Conservation (phyloP, 164 flowering plant species). For the Kalanchoe fedtschenkoi region DNA sequence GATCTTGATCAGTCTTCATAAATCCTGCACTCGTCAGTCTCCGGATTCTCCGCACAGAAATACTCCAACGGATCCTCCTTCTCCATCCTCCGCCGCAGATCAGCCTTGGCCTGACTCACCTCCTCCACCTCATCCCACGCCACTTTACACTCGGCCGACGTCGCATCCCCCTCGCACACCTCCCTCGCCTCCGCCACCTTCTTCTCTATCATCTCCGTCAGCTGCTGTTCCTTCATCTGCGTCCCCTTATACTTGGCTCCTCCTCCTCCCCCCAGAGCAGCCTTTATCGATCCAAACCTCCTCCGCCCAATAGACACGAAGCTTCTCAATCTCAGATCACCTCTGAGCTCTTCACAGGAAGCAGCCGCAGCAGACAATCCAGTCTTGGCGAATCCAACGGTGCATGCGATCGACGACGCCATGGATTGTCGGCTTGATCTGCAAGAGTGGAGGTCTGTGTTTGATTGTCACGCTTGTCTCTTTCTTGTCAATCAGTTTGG, state of each 20-base stretch:
- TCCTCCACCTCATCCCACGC: constrained; percentile 94
- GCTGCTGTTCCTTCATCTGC: constrained; percentile 50
- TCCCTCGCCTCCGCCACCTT: constrained; percentile 59
- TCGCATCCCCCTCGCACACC: constrained; percentile 46
- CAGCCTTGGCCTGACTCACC: constrained; percentile 73
- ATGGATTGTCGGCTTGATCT: neutral
- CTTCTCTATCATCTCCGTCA: constrained; percentile 74
- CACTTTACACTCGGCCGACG: constrained; percentile 59
- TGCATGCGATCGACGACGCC: constrained; percentile 1
- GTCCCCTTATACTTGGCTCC: constrained; percentile 57
- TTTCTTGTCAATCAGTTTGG: too few species aligned
- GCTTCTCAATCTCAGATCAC: neutral
- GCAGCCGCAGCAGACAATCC: too few species aligned
- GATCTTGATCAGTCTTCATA: constrained; percentile 33
- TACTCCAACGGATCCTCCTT: constrained; percentile 52
- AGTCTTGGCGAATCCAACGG: neutral
- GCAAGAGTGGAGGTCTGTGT: too few species aligned
- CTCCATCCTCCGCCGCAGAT: constrained; percentile 43
- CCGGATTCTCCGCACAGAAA: constrained; percentile 58
- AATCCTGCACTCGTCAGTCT: constrained; percentile 67
- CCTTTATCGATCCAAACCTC: constrained; percentile 9
- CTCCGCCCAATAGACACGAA: neutral
- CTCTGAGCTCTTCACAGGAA: too few species aligned
- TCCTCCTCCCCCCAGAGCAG: too few species aligned
- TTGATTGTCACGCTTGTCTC: too few species aligned